These are phyloP conservation scores for Fonsecaea multimorphosa DNA, from an alignment of 2,329 filamentous ascomycete genomes.

Conservation along the genomic window DNA sequence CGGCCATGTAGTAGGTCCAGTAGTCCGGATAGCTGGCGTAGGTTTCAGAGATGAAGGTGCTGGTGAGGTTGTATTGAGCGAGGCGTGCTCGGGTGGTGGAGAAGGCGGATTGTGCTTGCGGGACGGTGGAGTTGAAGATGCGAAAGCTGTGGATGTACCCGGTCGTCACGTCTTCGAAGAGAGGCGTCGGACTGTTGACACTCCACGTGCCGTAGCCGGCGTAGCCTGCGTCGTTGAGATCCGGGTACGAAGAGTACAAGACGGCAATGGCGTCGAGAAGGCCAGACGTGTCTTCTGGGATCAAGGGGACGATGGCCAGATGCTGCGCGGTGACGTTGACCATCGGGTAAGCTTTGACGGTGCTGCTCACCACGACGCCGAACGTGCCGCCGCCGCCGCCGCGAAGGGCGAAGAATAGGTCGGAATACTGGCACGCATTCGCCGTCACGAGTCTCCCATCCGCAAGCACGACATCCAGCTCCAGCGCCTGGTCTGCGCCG, in stretches of 20 bases:
- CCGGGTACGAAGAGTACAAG: conserved; percentile 40
- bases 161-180: conserved; percentile 40
- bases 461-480: conserved; percentile 41
- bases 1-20: conserved; percentile 40
- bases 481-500: conserved; percentile 40
- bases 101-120: conserved; percentile 36
- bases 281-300: conserved; percentile 23
- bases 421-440: conserved; percentile 36
- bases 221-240: conserved; percentile 41
- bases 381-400: conserved; percentile 61
- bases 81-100: conserved; percentile 35
- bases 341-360: conserved; percentile 51
- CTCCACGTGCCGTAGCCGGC: conserved; percentile 44
- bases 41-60: conserved; percentile 41
- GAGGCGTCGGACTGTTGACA: conserved; percentile 35
- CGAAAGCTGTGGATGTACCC: conserved; percentile 42
- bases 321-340: conserved; percentile 44
- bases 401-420: conserved; percentile 58
- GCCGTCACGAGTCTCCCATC: conserved; percentile 35
- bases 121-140: conserved; percentile 38
- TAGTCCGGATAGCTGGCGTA: conserved; percentile 41
- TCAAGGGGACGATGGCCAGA: conserved; percentile 40
- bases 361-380: conserved; percentile 53
- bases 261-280: conserved; percentile 41
- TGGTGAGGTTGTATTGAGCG: conserved; percentile 35